Base-by-base conservation (phyloP, 1,284 basidiomycete species). In the Hymenochaete sp. region DNA sequence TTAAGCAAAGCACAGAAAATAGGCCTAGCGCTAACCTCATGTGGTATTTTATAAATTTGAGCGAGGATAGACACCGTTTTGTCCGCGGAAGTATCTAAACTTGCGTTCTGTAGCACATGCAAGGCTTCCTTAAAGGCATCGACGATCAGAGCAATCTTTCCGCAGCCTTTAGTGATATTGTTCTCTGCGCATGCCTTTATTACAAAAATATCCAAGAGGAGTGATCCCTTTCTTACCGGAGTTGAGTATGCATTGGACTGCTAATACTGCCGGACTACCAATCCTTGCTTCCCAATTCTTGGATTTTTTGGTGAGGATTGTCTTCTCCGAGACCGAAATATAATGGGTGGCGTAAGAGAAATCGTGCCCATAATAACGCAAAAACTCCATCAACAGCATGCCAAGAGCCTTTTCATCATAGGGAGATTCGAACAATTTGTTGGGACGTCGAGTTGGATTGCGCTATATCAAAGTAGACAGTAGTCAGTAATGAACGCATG, bases 211-310 rank as follows among this genome's bases (percentile, higher is more conserved):
- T 8, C 13, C 13, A 35, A 19, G 21, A n/a, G 5, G 13, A 16
- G 8, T 5, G 13, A n/a, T 35, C 14, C 13, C 32, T 5, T 8
- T 9, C 59, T 22, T 44, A 63, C 63, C 69, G 22, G 66, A 60
- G 48, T 68, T 59, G 18, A 71, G 47, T 24, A 70, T 62, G 51
- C 70, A 73, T 45, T 70, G 63, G 18, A 74, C 67, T 4, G 59
- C 65, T 29, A 74, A 53, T 24, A 53, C 54, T 6, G 61, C 53
- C 3, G 55, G 58, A 2, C 50, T 45, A 6, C 52, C 52, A 5
- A 43, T 44, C 16, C 56, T 58, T 38, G 57, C 54, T 67, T 67
- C 68, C 4, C 59, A 55, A 39, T 64, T 62, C 14, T 55, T 51
- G 25, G 25, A 41, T 43, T 58, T 59, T 56, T 70, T 72, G 21